phyloP scores from a whole-genome alignment of 345 rosid genomes.

The Gynandropsis gynandra region DNA sequence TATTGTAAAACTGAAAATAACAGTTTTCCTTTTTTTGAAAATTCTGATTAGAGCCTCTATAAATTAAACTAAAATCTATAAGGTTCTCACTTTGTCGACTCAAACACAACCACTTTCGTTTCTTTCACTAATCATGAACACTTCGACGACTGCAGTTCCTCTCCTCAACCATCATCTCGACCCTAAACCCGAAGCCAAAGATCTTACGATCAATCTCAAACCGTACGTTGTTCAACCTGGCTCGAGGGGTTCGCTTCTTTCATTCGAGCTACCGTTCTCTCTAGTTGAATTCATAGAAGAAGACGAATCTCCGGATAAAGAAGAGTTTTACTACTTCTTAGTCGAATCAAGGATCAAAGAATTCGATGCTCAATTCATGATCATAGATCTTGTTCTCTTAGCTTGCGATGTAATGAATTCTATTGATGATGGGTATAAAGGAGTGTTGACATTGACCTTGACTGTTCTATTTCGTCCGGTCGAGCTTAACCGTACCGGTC shows the following conservation, averaged over 20 bases:
- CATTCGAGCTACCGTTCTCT: background rate
- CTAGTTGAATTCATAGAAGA: background rate
- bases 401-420: too few relatives aligned
- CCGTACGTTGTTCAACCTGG: background rate
- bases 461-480: background rate
- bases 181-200: background rate
- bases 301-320: slow-evolving; percentile 4
- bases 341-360: slow-evolving; percentile 3
- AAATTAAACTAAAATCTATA: too few relatives aligned
- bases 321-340: slow-evolving; percentile 2
- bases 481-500: background rate
- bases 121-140: too few relatives aligned
- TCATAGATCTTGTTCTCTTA: slow-evolving; percentile 1
- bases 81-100: too few relatives aligned
- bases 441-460: slow-evolving; percentile 5
- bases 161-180: background rate
- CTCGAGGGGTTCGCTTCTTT: background rate
- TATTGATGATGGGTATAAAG: background rate
- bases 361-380: slow-evolving; percentile 1
- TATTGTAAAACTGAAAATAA: slow-evolving; percentile 72
- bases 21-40: slow-evolving; percentile 79
- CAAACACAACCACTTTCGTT: too few relatives aligned
- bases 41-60: too few relatives aligned
- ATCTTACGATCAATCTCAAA: slow-evolving; percentile 1
- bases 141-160: too few relatives aligned